Percentiles rank a stretch among this genome's conserved stretches.
Evolutionary conservation across 345 rosid species (phyloP).

Genomic region (Citrus reticulata): DNA sequence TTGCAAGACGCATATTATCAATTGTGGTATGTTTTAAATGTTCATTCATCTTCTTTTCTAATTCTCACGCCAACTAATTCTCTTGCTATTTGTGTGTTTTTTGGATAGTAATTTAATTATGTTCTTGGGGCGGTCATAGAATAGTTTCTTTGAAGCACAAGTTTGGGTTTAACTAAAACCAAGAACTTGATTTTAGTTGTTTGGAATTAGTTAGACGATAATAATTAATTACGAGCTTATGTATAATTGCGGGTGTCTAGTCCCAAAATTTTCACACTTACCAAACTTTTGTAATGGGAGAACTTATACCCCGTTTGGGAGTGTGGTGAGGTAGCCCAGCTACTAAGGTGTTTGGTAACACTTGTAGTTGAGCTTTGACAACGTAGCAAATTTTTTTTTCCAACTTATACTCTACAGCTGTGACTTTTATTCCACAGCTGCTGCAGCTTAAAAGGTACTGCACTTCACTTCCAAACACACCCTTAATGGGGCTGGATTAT

Average conservation of each 20-base stretch:
- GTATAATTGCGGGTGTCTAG: background rate
- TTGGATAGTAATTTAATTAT: background rate
- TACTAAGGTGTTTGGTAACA: too few relatives aligned
- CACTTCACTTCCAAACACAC: too few relatives aligned
- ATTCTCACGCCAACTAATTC: background rate
- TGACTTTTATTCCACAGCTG: too few relatives aligned
- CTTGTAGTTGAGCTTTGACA: too few relatives aligned
- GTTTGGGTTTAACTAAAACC: background rate
- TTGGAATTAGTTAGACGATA: background rate
- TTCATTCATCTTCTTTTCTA: conserved; percentile 1
- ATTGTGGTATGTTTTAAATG: conserved; percentile 57
- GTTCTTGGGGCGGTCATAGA: background rate
- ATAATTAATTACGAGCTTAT: background rate
- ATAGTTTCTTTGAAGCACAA: background rate
- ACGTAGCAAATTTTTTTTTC: too few relatives aligned
- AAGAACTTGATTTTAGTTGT: background rate
- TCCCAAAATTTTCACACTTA: background rate
- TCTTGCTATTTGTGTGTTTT: background rate
- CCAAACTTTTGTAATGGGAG: background rate
- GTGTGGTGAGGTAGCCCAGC: too few relatives aligned
- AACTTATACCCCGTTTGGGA: background rate
- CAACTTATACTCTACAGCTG: too few relatives aligned
- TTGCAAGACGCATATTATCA: conserved; percentile 82
- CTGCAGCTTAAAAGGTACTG: too few relatives aligned
- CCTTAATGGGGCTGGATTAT: background rate